These are phyloP conservation scores for Neurospora sublineolata DNA, from an alignment of 495 filamentous ascomycete species.

Conservation along the genomic window DNA sequence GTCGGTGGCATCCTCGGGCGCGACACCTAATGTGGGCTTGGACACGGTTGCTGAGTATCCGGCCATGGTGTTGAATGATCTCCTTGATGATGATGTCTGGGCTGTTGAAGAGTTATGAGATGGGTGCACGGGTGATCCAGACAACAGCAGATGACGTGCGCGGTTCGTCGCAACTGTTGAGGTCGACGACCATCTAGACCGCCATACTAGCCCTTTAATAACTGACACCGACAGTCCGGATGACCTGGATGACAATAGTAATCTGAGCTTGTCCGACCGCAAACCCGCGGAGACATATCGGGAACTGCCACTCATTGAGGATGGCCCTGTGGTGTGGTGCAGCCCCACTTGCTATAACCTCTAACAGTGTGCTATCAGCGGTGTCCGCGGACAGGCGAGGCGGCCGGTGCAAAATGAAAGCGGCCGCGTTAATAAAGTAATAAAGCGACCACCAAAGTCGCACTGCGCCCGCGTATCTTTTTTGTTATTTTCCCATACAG, in stretches of 20 bases:
- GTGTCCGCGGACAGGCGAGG: neutral
- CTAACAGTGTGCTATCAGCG: neutral
- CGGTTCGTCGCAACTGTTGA: neutral
- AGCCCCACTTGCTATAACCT: neutral
- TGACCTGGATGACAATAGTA: neutral
- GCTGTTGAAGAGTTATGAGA: neutral
- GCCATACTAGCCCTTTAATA: neutral
- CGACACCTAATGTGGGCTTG: constrained; percentile 5
- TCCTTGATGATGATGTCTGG: neutral
- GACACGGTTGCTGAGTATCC: constrained; percentile 13
- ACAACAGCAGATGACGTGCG: neutral
- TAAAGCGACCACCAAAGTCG: neutral
- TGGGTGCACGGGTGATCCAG: neutral
- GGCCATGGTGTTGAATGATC: constrained; percentile 3
- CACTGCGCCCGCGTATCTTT: neutral
- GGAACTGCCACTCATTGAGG: neutral
- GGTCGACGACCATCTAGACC: neutral
- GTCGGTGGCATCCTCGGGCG: constrained; percentile 16
- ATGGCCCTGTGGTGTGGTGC: neutral
- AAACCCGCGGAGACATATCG: neutral
- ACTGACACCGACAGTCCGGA: neutral
- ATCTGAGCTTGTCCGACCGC: neutral
- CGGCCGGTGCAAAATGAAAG: neutral
- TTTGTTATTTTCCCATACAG: neutral
- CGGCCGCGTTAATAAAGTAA: neutral